These are phyloP conservation scores for Talaromyces sp. DNA, from an alignment of 2,329 filamentous ascomycete genomes.

Conservation along the genomic window DNA sequence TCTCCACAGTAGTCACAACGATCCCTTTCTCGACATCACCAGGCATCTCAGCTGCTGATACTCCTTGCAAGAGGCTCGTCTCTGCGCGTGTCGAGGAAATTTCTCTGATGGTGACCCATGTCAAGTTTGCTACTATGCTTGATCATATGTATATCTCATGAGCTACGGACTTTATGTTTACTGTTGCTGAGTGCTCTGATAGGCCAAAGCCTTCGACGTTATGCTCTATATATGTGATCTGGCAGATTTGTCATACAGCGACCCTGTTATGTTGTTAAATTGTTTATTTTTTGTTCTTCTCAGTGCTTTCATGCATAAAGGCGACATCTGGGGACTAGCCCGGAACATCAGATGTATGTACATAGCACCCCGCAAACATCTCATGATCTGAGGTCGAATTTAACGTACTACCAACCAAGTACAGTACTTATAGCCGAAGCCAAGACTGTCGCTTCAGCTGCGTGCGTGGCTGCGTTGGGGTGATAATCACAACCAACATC, in stretches of 20 bases:
- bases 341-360: background rate
- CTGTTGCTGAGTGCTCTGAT: too few species aligned
- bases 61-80: too few species aligned
- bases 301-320: background rate
- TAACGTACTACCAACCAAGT: background rate
- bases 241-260: background rate
- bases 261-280: background rate
- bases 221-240: background rate
- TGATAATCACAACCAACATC: slow-evolving; percentile 14
- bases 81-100: too few species aligned
- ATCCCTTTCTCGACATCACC: too few species aligned
- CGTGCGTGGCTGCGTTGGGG: slow-evolving; percentile 14
- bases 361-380: background rate
- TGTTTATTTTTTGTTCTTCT: background rate
- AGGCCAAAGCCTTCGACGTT: background rate
- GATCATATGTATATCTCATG: too few species aligned
- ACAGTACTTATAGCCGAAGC: slow-evolving; percentile 7
- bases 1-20: too few species aligned
- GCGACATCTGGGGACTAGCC: too few species aligned
- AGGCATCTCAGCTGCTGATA: too few species aligned
- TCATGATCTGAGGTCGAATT: background rate
- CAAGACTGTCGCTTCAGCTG: slow-evolving; percentile 3
- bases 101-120: too few species aligned
- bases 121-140: too few species aligned
- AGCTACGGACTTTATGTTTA: too few species aligned